Evolutionary conservation across 2,329 filamentous ascomycete species (phyloP), one percentile per base, ranked within the genome.

Genomic region (Drechslerella dactyloides): DNA sequence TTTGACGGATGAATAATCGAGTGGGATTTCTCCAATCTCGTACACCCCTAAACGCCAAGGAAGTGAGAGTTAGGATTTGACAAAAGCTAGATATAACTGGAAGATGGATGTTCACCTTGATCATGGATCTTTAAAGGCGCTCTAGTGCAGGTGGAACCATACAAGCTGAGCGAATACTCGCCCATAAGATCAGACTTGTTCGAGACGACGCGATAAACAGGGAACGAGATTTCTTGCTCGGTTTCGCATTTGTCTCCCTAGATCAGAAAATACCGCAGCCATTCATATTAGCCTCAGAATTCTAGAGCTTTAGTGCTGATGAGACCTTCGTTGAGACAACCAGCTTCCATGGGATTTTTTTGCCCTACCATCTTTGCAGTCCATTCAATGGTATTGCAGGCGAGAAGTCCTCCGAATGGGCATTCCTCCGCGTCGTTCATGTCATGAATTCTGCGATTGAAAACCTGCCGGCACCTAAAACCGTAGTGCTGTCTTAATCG

Each of bases 401-500:
- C 23, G n/a, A 6, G 19, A 0, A n/a, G n/a, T 1, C 51, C 56
- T 0, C 51, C 30, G 10, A 61, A 69, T 30, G 19, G 17, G 7
- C 51, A 42, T 15, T 17, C 1, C 30, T 40, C 54, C 1, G 40
- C 5, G 0, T 30, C 11, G 0, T 11, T 6, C 2, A 40, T 8
- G 27, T 56, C 15, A 19, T 69, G 50, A 5, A n/a, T 60, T 1
- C 6, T 1, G 0, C 37, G 56, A 13, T 61, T 23, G 33, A 50
- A 69, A 0, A 0, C 19, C 1, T n/a, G 0, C 5, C 2, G 1
- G 8, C 24, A 50, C 0, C 1, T 5, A 24, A 73, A 53, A 7
- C 69, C 69, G 13, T 73, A 73, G 58, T 73, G 69, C 15, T 57
- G 57, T 15, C 69, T 54, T 11, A 73, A 11, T 1, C 33, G 21